Evolutionary conservation across 768 basidiomycete species (phyloP).

Genomic region (Auriscalpium vulgare): DNA sequence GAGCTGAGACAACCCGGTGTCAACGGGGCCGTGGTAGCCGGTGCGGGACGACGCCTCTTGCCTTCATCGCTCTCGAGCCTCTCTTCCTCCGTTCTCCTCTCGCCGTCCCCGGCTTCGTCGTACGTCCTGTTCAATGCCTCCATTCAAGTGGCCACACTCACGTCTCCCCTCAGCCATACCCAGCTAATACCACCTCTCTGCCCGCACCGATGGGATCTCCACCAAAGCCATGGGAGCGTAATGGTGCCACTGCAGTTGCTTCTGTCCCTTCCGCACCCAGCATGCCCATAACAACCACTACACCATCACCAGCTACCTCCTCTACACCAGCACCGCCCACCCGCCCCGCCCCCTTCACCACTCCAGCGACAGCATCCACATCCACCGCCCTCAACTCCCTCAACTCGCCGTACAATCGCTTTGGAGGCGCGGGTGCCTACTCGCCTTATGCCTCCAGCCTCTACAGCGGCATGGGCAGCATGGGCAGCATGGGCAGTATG

Average conservation of each 20-base stretch:
- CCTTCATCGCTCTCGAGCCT: no score
- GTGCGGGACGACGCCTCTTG: no score
- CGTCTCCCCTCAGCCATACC: not conserved
- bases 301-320: conserved; percentile 4
- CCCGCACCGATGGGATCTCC: conserved; percentile 58
- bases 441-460: conserved; percentile 32
- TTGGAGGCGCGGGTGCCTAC: conserved; percentile 23
- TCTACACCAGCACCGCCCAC: conserved; percentile 44
- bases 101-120: not conserved
- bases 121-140: not conserved
- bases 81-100: not conserved
- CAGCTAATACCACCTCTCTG: not conserved
- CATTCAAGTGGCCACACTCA: not conserved
- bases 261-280: not conserved
- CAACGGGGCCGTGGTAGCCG: no score
- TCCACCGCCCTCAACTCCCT: conserved; percentile 28
- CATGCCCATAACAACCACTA: not conserved
- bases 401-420: conserved; percentile 38
- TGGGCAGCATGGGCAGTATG: conserved; percentile 16
- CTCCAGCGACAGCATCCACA: conserved; percentile 18
- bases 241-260: conserved; percentile 21
- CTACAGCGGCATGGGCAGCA: conserved; percentile 35
- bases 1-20: no score
- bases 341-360: conserved; percentile 46
- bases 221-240: conserved; percentile 86